Evolutionary conservation across 2,329 filamentous ascomycete genomes (phyloP), one percentile per base, ranked within the genome.

Genomic region (Fusarium sp.): DNA sequence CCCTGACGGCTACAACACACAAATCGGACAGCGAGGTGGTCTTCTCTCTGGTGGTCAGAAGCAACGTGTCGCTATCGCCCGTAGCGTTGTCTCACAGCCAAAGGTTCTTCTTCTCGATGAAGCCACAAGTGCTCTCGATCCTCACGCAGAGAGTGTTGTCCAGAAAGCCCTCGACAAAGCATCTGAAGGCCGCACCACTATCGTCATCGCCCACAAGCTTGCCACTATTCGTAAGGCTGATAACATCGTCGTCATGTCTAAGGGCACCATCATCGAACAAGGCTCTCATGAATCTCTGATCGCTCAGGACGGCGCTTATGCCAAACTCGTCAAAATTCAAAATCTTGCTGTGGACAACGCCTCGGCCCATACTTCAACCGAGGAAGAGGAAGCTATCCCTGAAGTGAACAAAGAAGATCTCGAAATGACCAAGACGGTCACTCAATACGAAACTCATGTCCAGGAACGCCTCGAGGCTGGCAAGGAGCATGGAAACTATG

Each of bases 21-120:
- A 83, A 9, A 86, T 91, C 9, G 89, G 89, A 8, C 86, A 90
- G 69, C 83, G 84, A 12, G 89, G 89, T 3, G 85, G 88, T 36
- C 86, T 89, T 52, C 79, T 91, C 1, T 89, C 86, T n/a, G 89
- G 89, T 26, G 89, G 89, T 3, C 89, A 91, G 72, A 83, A 88
- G 37, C 89, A 91, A 71, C 83, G 89, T 16, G 81, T 91, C 13
- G 86, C 88, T 1, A 91, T 91, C 59, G 89, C 89, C 4, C 83
- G 89, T 28, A 87, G 85, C 42, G 88, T 91, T 52, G 80, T 91
- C 30, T 85, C 86, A 20, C 79, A 87, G 42, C 88, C 89, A 0
- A 80, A 81, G 2, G 87, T 91, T 26, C 80, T 91, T 3, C 84
- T 91, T 16, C 79, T 91, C 2, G 89, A 91, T 68, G 89, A 91